Evolutionary conservation across 2,329 filamentous ascomycete genomes (phyloP).

Genomic region (Neospermospora avenae): DNA sequence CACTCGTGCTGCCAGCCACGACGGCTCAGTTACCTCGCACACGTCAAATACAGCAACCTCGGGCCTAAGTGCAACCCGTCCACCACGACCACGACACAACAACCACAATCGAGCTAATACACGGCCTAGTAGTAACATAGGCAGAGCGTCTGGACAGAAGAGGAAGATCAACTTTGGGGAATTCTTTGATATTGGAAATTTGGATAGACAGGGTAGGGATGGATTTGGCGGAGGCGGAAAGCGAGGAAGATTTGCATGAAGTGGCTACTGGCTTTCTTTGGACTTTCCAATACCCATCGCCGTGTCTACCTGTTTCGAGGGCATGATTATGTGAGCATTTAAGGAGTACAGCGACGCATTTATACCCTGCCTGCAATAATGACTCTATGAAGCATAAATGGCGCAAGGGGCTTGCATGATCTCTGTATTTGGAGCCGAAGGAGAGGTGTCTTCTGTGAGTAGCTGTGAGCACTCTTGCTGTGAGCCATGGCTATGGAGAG

Average conservation of each 20-base stretch:
- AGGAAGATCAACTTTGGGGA: conserved; percentile 70
- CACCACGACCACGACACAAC: conserved; percentile 31
- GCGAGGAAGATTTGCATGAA: conserved; percentile 35
- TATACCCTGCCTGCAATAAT: neutral
- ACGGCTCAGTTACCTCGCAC: conserved; percentile 24
- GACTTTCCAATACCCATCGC: conserved; percentile 1
- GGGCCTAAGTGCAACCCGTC: conserved; percentile 30
- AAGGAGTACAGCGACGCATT: neutral
- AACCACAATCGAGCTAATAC: conserved; percentile 25
- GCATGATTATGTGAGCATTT: neutral
- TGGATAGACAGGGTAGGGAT: conserved; percentile 59
- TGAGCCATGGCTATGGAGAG: neutral
- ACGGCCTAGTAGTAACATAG: conserved; percentile 39
- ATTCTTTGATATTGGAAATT: conserved; percentile 67
- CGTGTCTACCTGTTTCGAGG: neutral
- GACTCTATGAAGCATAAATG: neutral
- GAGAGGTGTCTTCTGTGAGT: neutral
- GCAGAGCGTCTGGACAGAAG: conserved; percentile 67
- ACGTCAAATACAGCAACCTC: conserved; percentile 18
- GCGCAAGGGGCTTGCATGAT: neutral
- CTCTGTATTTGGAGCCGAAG: neutral
- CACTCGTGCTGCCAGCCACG: conserved; percentile 34
- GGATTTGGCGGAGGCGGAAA: conserved; percentile 36
- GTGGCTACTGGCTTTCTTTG: neutral
- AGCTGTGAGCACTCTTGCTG: neutral